phyloP scores from a whole-genome alignment of 2,329 filamentous ascomycete genomes.

The Scortechinia acanthostroma region DNA sequence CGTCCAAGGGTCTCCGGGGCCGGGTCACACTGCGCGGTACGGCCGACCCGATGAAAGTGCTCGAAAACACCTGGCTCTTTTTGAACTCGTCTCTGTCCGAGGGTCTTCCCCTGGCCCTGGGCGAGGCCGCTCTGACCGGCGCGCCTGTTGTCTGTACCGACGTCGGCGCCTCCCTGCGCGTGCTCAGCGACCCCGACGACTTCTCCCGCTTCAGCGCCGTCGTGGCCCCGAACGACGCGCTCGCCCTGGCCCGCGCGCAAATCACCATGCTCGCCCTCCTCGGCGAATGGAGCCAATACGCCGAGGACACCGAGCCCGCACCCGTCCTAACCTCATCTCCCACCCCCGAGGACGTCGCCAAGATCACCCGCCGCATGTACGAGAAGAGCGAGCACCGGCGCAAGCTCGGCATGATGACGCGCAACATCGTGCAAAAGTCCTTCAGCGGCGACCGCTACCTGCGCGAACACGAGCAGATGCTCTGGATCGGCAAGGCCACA shows the following conservation, averaged over 20 bases:
- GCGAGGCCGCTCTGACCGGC: slow-evolving; percentile 47
- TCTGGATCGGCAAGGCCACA: slow-evolving; percentile 27
- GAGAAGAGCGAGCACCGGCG: slow-evolving; percentile 47
- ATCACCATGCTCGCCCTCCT: slow-evolving; percentile 54
- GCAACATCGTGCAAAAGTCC: slow-evolving; percentile 42
- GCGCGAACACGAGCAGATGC: slow-evolving; percentile 46
- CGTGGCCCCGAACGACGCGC: slow-evolving; percentile 56
- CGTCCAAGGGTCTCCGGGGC: slow-evolving; percentile 39
- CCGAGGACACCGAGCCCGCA: slow-evolving; percentile 34
- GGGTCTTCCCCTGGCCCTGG: slow-evolving; percentile 44
- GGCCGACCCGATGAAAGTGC: slow-evolving; percentile 43
- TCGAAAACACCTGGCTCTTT: slow-evolving; percentile 48
- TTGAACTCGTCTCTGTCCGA: slow-evolving; percentile 49
- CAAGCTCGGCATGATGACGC: slow-evolving; percentile 42
- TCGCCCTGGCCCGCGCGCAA: slow-evolving; percentile 50
- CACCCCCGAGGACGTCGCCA: slow-evolving; percentile 39
- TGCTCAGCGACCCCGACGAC: slow-evolving; percentile 43
- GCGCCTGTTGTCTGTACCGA: slow-evolving; percentile 48
- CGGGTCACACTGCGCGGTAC: slow-evolving; percentile 44
- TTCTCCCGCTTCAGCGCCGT: slow-evolving; percentile 47
- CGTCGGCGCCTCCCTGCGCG: slow-evolving; percentile 43
- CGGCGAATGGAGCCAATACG: slow-evolving; percentile 52
- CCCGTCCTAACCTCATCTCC: slow-evolving; percentile 33
- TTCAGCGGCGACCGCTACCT: slow-evolving; percentile 47
- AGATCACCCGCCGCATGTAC: slow-evolving; percentile 49